Percentiles rank a stretch among this genome's conserved stretches.
These are phyloP conservation scores for Spathaspora arborariae DNA, from an alignment of 805 yeast genomes.

Conservation along the genomic window DNA sequence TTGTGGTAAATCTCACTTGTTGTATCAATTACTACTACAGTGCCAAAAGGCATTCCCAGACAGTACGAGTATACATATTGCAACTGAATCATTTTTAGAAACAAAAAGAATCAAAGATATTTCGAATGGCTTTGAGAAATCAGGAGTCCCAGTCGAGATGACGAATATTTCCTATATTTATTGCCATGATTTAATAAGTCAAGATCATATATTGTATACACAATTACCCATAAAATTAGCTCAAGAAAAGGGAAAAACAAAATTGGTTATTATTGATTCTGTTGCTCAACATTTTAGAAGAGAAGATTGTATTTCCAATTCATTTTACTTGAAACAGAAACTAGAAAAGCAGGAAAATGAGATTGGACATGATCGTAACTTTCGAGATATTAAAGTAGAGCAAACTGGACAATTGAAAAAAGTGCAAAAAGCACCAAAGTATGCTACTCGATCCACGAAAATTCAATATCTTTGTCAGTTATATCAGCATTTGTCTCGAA, in stretches of 20 bases:
- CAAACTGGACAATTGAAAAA: slow-evolving; percentile 17
- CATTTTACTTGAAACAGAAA: slow-evolving; percentile 27
- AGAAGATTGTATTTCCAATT: slow-evolving; percentile 39
- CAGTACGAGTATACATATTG: slow-evolving; percentile 50
- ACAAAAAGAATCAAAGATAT: slow-evolving; percentile 51
- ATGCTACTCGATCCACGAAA: slow-evolving; percentile 34
- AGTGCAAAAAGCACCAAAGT: slow-evolving; percentile 17
- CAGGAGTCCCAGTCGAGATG: slow-evolving; percentile 13
- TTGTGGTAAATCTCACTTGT: slow-evolving; percentile 80
- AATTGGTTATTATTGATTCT: slow-evolving; percentile 71
- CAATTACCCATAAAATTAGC: slow-evolving; percentile 57
- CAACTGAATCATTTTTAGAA: slow-evolving; percentile 74
- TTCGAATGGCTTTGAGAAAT: slow-evolving; percentile 10
- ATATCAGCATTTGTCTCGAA: slow-evolving; percentile 43
- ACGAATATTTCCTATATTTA: slow-evolving; percentile 48
- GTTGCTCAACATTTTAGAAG: slow-evolving; percentile 77
- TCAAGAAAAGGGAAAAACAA: slow-evolving; percentile 33
- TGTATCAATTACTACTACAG: slow-evolving; percentile 60
- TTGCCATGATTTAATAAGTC: slow-evolving; percentile 67
- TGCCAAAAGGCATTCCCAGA: slow-evolving; percentile 36
- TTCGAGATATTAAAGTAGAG: slow-evolving; percentile 11
- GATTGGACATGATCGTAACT: slow-evolving; percentile 10
- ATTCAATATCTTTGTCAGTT: slow-evolving; percentile 39
- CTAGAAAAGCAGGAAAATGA: slow-evolving; percentile 17
- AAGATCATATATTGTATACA: slow-evolving; percentile 65